These are phyloP conservation scores for Daedaleopsis nitida DNA, from an alignment of 768 basidiomycete genomes.

Conservation along the genomic window DNA sequence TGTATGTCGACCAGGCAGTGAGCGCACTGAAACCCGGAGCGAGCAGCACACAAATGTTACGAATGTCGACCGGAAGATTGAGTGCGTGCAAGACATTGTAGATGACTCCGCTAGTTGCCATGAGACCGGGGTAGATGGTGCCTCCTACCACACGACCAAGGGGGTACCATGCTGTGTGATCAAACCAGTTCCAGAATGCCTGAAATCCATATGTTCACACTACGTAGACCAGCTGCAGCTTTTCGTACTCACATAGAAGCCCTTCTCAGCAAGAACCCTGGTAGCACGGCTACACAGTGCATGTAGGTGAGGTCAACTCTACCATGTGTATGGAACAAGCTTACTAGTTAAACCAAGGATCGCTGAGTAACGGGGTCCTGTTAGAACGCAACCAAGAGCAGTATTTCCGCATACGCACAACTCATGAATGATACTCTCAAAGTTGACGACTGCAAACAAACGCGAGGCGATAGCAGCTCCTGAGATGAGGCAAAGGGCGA, in stretches of 20 bases:
- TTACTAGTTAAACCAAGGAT: conserved; percentile 99
- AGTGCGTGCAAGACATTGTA: conserved; percentile 87
- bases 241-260: conserved; percentile 80
- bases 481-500: conserved; percentile 89
- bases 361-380: conserved; percentile 46
- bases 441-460: conserved; percentile 95
- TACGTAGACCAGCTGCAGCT: neutral
- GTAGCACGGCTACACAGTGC: conserved; percentile 77
- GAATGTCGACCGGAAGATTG: conserved; percentile 95
- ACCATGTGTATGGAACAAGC: conserved; percentile 35
- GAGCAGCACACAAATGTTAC: conserved; percentile 94
- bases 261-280: conserved; percentile 83
- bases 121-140: conserved; percentile 96
- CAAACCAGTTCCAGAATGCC: conserved; percentile 99
- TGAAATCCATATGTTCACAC: conserved; percentile 35
- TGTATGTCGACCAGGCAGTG: conserved; percentile 95
- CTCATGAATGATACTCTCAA: conserved; percentile 99
- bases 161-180: conserved; percentile 99
- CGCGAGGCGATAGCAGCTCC: conserved; percentile 94
- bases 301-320: neutral
- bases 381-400: neutral
- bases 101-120: conserved; percentile 98
- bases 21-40: conserved; percentile 97
- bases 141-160: conserved; percentile 98
- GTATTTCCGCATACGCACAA: conserved; percentile 76